Evolutionary conservation across 352 stramenopile genomes (phyloP), one percentile per base, ranked within the genome.

Genomic region (Phytophthora parvispora): DNA sequence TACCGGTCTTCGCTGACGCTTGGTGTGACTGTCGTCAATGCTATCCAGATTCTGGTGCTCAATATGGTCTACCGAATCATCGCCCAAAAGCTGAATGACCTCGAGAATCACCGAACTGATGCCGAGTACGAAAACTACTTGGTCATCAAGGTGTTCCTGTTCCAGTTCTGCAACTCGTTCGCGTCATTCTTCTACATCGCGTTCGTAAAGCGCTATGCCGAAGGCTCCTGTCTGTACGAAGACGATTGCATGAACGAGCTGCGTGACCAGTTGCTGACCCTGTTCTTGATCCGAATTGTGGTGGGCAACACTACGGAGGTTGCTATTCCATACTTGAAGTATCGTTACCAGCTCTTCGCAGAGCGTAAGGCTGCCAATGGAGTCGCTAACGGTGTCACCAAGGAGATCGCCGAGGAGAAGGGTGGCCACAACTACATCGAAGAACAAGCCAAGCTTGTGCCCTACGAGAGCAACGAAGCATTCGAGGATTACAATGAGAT

Each of bases 101-200:
- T 90, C 29, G 94, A 98, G 80, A 98, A 98, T 67, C 92, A 98
- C 71, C 91, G 91, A 36, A 98, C 93, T 1, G 87, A 97, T 25
- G 83, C 80, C 13, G 84, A 94, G 67, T 97, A 96, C 72, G 83
- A 96, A 54, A 97, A 97, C 66, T 77, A 94, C 57, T 81, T 99
- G 60, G 98, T 99, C 58, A 95, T 98, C 77, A 99, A 99, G 81
- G 97, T 99, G 10, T 99, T 99, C 62, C 78, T 98, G 34, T 99
- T 99, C 75, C 91, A 98, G 71, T 99, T 99, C 67, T 97, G 97
- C 66, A 99, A 98, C 85, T 98, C 97, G 60, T 99, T 99, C 60
- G 93, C 95, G n/a, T 98, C 94, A 24, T 94, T 99, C 40, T 99
- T 99, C 73, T 99, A 99, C 81, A 98, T 96, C 27, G 89, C 84